Base-by-base conservation (phyloP, 2,329 filamentous ascomycete species). In the Scedosporium apiospermum region DNA sequence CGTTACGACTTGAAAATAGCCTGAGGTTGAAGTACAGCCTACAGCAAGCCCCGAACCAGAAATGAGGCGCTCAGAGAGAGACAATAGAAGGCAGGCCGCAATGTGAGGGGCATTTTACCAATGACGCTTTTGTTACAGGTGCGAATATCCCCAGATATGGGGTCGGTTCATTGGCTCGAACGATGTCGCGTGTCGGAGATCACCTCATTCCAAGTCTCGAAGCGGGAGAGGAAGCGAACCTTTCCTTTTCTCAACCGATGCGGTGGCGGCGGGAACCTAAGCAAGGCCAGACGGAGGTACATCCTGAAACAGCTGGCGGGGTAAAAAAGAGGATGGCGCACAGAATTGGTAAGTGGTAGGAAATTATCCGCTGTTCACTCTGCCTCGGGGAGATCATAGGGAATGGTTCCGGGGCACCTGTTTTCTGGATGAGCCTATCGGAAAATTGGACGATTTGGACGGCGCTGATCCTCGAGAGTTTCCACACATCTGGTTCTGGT, bases 1-100 rank as follows among this genome's bases (percentile, higher is more conserved):
- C 58, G 41, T 60, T 60, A 41, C 58, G 42, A 44, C 18, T 18
- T 34, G 57, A 23, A 60, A 60, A 60, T 60, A 60, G 58, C 58
- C 58, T 44, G 23, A 60, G 58, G 38, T 60, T 26, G 27, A 16
- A 23, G 27, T 58, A 21, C 57, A 30, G 23, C 23, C 5, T 55
- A 23, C 18, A 55, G 51, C 51, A 55, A 27, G 27, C 34, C 23
- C 27, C 27, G 34, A 58, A 23, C 34, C 27, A 58, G n/a, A 38
- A 41, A 27, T 26, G 53, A 26, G 27, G 34, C 9, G 34, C 23
- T n/a, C 23, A 23, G n/a, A n/a, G 27, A 58, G 57, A 38, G 27
- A 38, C 3, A 16, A 27, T 16, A 38, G 55, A 10, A 30, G 18
- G 6, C 14, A 57, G 51, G 6, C n/a, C 21, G 23, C 51, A 57